phyloP scores from a whole-genome alignment of 192 early-diverging fungal species.

The Umbelopsis sp. region DNA sequence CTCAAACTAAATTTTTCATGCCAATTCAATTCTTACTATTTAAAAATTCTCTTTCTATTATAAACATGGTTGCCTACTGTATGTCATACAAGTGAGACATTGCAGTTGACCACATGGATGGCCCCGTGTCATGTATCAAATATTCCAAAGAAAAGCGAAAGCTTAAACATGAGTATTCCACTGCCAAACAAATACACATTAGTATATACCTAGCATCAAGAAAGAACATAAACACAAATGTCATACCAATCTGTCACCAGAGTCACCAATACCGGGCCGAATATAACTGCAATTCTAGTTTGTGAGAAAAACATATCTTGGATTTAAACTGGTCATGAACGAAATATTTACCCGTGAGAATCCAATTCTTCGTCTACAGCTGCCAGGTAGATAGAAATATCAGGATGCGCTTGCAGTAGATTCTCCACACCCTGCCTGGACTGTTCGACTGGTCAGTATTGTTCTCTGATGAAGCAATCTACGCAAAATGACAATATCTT shows the following conservation, averaged over 20 bases:
- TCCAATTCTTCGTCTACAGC: constrained; percentile 60
- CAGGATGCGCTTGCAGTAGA: constrained; percentile 45
- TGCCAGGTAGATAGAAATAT: constrained; percentile 58
- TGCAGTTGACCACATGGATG: neutral
- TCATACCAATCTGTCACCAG: constrained; percentile 61
- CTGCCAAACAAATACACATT: neutral
- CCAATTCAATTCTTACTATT: neutral
- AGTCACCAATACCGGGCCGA: constrained; percentile 59
- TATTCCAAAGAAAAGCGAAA: no score
- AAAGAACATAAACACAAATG: neutral
- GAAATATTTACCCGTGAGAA: constrained; percentile 47
- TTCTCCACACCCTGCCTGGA: constrained; percentile 38
- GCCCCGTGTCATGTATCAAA: constrained; percentile 3
- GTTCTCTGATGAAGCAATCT: no score
- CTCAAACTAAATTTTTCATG: neutral
- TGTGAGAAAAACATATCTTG: neutral
- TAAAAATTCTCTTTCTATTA: neutral
- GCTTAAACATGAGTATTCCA: constrained; percentile 1
- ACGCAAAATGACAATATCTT: constrained; percentile 27
- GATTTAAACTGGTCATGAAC: constrained; percentile 21
- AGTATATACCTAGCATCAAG: neutral
- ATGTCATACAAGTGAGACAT: neutral
- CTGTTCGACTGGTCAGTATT: neutral
- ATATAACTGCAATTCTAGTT: constrained; percentile 29
- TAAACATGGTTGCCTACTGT: neutral